Base-by-base conservation (phyloP, 129 eudicot genomes). In the Ambrosia trifida region DNA sequence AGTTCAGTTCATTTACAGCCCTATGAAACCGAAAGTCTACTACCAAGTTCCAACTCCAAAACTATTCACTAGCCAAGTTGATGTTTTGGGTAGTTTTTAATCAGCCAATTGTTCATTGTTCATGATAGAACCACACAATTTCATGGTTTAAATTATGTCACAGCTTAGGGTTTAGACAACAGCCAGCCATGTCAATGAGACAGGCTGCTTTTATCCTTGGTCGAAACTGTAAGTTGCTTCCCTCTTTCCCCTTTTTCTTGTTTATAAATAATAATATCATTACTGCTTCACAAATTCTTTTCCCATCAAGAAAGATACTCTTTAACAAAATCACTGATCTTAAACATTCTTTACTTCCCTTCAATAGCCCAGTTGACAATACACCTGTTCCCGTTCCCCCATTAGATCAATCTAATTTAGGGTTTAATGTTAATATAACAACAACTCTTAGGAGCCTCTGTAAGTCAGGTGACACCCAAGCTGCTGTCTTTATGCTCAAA, bases 161-260 rank as follows among this genome's bases (percentile, higher is more conserved):
- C 40, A 52, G 50, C 13, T 63, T 62, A 77, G 77, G 81, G 77
- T 78, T 78, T 78, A 70, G 65, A 30, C 33, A 44, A 38, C 44
- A 58, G 28, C 36, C 17, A 53, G 44, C 36, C 72, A 36, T 52
- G 71, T 17, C 68, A 71, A 51, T 70, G 66, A 70, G 62, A 18
- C 66, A 78, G 38, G 54, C 77, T 78, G 77, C 81, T 63, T 50
- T 31, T 63, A 40, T 62, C 54, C 68, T 78, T 64, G 66, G 4
- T 78, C 81, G 41, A 69, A 77, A 41, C 31, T 43, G 76, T 70
- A 77, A 70, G 81, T 77, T 40, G 38, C 70, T 49, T 59, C 79
- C 73, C 59, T 63, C 16, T 73, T 33, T 35, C 46, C 66, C 81
- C 7, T 41, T 70, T 62, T 43, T 52, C 31, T 63, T 64, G 54